Percentiles rank a stretch among this genome's conserved stretches.
phyloP scores from a whole-genome alignment of 2,329 filamentous ascomycete species.

The Biscogniauxia mediterranea region DNA sequence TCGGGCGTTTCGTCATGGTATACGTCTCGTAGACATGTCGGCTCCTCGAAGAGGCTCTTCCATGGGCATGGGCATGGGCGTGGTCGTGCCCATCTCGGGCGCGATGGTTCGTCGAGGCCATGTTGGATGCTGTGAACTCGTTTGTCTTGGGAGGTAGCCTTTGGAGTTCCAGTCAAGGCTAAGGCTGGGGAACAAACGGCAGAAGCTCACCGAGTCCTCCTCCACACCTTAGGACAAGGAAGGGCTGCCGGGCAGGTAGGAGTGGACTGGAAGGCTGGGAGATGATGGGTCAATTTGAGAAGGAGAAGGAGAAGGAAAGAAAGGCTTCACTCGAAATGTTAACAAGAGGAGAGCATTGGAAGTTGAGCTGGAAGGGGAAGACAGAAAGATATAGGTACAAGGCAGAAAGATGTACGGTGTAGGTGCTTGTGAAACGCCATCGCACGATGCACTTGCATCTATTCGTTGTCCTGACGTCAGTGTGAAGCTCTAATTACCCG shows the following conservation, averaged over 20 bases:
- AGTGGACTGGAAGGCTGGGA: neutral
- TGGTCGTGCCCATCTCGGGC: conserved; percentile 12
- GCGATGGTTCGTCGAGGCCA: conserved; percentile 11
- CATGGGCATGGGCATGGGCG: neutral
- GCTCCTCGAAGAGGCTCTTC: neutral
- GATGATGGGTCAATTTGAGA: no score
- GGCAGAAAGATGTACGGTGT: neutral
- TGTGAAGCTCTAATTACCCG: neutral
- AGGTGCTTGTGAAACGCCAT: neutral
- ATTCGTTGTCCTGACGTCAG: neutral
- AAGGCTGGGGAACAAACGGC: neutral
- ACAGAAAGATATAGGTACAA: neutral
- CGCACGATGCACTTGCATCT: neutral
- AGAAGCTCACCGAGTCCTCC: neutral
- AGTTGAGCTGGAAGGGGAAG: neutral
- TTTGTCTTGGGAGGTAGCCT: neutral
- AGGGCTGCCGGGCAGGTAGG: no score
- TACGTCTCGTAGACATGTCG: conserved; percentile 25
- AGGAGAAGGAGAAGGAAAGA: neutral
- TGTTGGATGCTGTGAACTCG: neutral
- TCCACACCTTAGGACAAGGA: neutral
- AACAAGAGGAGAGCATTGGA: neutral
- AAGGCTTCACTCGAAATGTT: neutral
- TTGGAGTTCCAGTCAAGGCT: no score
- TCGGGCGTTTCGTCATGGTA: conserved; percentile 51